Percentiles rank a stretch among this genome's conserved stretches.
phyloP scores from a whole-genome alignment of 148 eudicot genomes.

The Linanthus parryae region DNA sequence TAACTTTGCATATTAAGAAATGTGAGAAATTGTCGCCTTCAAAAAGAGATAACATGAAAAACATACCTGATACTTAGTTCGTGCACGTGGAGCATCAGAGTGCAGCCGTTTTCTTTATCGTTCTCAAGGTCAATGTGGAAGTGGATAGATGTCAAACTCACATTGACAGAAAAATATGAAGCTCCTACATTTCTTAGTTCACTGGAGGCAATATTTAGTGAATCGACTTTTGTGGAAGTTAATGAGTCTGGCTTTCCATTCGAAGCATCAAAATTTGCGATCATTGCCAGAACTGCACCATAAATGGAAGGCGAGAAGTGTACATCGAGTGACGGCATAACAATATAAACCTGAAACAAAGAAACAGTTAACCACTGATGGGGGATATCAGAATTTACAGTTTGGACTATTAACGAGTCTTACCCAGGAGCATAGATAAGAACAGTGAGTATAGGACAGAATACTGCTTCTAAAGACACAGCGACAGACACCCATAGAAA shows the following conservation, averaged over 20 bases:
- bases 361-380: background rate
- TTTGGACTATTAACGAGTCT: too few species aligned
- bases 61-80: conserved; percentile 49
- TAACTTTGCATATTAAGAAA: too few species aligned
- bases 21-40: too few species aligned
- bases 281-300: conserved; percentile 36
- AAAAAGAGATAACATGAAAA: too few species aligned
- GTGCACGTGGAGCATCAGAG: conserved; percentile 36
- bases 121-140: conserved; percentile 64
- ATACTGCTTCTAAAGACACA: too few species aligned
- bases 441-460: too few species aligned
- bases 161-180: conserved; percentile 32
- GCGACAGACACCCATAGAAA: too few species aligned
- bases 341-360: conserved; percentile 49
- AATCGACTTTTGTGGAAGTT: conserved; percentile 5
- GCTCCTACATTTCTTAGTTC: conserved; percentile 16
- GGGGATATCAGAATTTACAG: too few species aligned
- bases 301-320: conserved; percentile 56
- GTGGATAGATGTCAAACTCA: conserved; percentile 32
- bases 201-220: conserved; percentile 20
- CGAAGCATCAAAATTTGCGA: conserved; percentile 25
- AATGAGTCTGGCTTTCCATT: conserved; percentile 21
- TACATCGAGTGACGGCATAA: conserved; percentile 36
- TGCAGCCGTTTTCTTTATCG: conserved; percentile 31
- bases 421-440: too few species aligned